phyloP scores from a whole-genome alignment of 75 land plant genomes.

The Pinus tabuliformis region DNA sequence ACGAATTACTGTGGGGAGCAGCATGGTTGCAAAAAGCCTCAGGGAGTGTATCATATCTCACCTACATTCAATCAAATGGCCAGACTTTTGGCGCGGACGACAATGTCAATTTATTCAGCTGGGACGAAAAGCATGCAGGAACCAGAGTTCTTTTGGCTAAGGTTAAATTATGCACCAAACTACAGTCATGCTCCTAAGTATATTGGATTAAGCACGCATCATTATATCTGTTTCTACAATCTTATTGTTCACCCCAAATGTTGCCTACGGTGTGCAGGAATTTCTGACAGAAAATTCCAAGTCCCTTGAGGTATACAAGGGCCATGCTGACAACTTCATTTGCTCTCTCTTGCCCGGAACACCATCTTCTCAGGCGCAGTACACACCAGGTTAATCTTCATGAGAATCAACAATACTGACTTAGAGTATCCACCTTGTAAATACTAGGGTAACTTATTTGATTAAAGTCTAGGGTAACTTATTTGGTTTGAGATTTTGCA shows the following conservation, averaged over 20 bases:
- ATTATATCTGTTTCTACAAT: too few relatives aligned
- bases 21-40: slow-evolving; percentile 67
- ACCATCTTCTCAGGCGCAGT: slow-evolving; percentile 35
- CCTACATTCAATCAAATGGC: slow-evolving; percentile 46
- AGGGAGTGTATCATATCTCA: slow-evolving; percentile 27
- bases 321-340: slow-evolving; percentile 61
- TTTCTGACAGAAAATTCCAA: slow-evolving; percentile 22
- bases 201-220: slow-evolving; percentile 3
- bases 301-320: slow-evolving; percentile 7
- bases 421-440: too few relatives aligned
- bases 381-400: slow-evolving; percentile 53
- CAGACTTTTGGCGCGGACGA: slow-evolving; percentile 41
- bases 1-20: slow-evolving; percentile 80
- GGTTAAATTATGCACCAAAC: slow-evolving; percentile 20
- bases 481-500: slow-evolving; percentile 13
- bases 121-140: slow-evolving; percentile 92
- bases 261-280: slow-evolving; percentile 13
- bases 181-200: background rate
- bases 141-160: slow-evolving; percentile 73
- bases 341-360: slow-evolving; percentile 61
- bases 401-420: background rate
- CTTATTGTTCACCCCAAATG: too few relatives aligned
- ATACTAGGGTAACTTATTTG: too few relatives aligned
- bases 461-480: too few relatives aligned
- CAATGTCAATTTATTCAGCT: slow-evolving; percentile 57